Evolutionary conservation across 306 rosid species (phyloP), one percentile per base, ranked within the genome.

Genomic region (Corylus avellana): DNA sequence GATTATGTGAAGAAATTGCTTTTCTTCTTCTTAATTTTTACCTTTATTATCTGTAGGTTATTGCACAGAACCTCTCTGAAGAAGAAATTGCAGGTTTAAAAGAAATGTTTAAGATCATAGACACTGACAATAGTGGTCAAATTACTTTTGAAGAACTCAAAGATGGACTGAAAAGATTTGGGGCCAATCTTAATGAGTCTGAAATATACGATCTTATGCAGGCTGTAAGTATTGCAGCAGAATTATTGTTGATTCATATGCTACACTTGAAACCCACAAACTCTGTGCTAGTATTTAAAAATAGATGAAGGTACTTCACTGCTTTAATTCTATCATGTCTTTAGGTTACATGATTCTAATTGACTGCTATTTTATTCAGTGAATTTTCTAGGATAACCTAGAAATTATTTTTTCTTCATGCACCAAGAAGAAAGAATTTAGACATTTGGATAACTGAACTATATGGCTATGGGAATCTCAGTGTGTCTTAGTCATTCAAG

Each of bases 71-170:
- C 84, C 90, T 94, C 66, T 88, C 88, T 4, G 97, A 90, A 83
- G 97, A 94, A 78, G 98, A 92, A 89, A 92, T 95, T 51, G 92
- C 97, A 9, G 97, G 98, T 29, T 76, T 92, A 49, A 95, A 80
- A 85, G 94, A 95, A 84, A 92, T 95, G 92, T 92, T 94, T 77
- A 92, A 86, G 78, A 87, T 80, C 88, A 91, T 91, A 25, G 97
- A 94, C 68, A 83, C 94, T 4, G 97, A 95, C 70, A 86, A 86
- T 51, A 92, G 98, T 73, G 98, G 97, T 13, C 92, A 94, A 78
- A 92, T 94, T 79, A 90, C 92, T 57, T 92, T 89, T 61, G 97
- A 94, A 66, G 98, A 94, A 84, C 97, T 94, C 73, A 91, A 86
- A 85, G 79, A 77, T 75, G 98, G 98, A 73, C 71, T 94, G 76